These are phyloP conservation scores for Daldinia caldariorum DNA, from an alignment of 495 filamentous ascomycete species.

Conservation along the genomic window DNA sequence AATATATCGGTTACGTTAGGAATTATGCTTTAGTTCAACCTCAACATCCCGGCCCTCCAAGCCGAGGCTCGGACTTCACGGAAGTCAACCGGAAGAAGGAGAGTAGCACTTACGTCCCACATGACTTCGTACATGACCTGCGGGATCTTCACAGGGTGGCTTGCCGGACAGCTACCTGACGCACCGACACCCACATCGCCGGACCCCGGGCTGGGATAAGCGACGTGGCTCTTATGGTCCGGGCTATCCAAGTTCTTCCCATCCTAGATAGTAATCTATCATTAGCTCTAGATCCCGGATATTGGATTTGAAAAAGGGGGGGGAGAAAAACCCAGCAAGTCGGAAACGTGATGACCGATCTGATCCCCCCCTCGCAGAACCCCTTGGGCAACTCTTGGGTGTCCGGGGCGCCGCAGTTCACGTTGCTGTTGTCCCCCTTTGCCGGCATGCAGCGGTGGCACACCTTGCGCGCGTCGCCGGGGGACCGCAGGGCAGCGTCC, in stretches of 20 bases:
- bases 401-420: constrained; percentile 48
- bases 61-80: no score
- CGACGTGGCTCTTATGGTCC: constrained; percentile 68
- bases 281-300: no score
- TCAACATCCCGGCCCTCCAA: background rate
- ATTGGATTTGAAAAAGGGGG: no score
- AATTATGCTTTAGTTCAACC: constrained; percentile 3
- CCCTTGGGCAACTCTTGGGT: constrained; percentile 39
- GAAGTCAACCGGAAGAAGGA: no score
- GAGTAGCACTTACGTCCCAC: constrained; percentile 48
- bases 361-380: constrained; percentile 48
- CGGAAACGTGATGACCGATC: constrained; percentile 54
- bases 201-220: constrained; percentile 55
- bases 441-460: constrained; percentile 61
- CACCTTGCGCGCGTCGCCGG: constrained; percentile 57
- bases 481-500: constrained; percentile 58
- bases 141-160: constrained; percentile 59
- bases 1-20: constrained; percentile 22
- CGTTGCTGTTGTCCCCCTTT: constrained; percentile 46
- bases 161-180: constrained; percentile 69
- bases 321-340: constrained; percentile 57
- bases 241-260: constrained; percentile 69
- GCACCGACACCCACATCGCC: constrained; percentile 29
- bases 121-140: constrained; percentile 51
- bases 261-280: constrained; percentile 49